phyloP scores from a whole-genome alignment of 192 early-diverging fungal species.

The Coemansia brasiliensis region DNA sequence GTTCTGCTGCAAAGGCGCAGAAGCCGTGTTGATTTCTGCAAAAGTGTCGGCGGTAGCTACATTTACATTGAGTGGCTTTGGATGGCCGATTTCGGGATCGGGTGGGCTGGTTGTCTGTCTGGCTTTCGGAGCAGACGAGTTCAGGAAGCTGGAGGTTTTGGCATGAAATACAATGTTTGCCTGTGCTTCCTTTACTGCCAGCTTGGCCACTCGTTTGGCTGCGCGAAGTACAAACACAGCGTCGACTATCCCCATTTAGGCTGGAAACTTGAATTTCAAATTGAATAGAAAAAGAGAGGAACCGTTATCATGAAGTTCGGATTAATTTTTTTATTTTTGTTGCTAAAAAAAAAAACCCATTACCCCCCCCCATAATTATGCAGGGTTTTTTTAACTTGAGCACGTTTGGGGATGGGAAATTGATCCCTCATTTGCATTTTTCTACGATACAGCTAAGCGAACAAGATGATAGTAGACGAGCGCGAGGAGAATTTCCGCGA shows the following conservation, averaged over 20 bases:
- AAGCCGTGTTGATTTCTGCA: not conserved
- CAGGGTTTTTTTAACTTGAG: not conserved
- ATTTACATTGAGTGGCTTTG: not conserved
- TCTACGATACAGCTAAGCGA: not conserved
- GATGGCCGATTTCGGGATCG: not conserved
- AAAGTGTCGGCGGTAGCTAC: no score
- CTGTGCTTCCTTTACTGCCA: conserved; percentile 31
- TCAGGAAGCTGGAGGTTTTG: conserved; percentile 34
- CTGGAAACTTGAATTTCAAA: conserved; percentile 1
- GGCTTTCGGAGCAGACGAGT: not conserved
- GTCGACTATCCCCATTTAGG: conserved; percentile 33
- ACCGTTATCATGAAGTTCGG: conserved; percentile 4
- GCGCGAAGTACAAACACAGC: conserved; percentile 39
- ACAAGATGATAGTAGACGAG: conserved; percentile 22
- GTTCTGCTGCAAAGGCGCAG: not conserved
- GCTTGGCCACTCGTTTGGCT: conserved; percentile 23
- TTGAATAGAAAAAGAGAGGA: conserved; percentile 2
- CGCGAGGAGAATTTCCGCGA: conserved; percentile 50
- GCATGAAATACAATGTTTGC: conserved; percentile 12
- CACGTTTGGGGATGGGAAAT: no score
- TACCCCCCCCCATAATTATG: not conserved
- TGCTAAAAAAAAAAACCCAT: not conserved
- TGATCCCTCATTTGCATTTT: no score
- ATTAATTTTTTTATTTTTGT: no score
- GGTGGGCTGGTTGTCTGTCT: not conserved